Conservation (phyloP, 2,329 filamentous ascomycete species). For the Fusarium sp. region DNA sequence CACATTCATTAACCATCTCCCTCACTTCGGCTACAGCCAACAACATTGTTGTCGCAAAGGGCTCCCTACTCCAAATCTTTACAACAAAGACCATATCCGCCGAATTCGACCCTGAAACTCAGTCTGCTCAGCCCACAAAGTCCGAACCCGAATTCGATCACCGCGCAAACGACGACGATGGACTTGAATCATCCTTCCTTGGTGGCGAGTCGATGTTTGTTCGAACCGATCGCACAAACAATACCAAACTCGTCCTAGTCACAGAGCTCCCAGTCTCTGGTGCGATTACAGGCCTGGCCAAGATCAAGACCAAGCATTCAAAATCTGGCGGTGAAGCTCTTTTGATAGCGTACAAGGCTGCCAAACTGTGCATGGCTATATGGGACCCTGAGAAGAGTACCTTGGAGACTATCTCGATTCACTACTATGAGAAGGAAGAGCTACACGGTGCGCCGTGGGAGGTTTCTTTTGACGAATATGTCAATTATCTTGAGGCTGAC, state of each 20-base stretch:
- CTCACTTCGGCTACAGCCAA: slow-evolving; percentile 80
- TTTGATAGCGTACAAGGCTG: slow-evolving; percentile 87
- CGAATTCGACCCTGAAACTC: slow-evolving; percentile 67
- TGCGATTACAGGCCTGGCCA: slow-evolving; percentile 84
- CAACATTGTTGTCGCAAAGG: slow-evolving; percentile 92
- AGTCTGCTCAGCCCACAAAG: slow-evolving; percentile 54
- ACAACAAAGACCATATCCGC: slow-evolving; percentile 75
- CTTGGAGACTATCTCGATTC: slow-evolving; percentile 91
- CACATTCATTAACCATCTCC: slow-evolving; percentile 83
- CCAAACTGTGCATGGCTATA: slow-evolving; percentile 91
- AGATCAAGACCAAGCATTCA: slow-evolving; percentile 78
- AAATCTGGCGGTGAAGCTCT: slow-evolving; percentile 87
- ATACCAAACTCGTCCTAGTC: slow-evolving; percentile 84
- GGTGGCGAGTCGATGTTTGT: slow-evolving; percentile 72
- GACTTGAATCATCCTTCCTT: slow-evolving; percentile 75
- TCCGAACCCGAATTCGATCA: slow-evolving; percentile 63
- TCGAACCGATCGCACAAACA: slow-evolving; percentile 72
- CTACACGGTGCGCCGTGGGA: slow-evolving; percentile 86
- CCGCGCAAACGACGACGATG: slow-evolving; percentile 70
- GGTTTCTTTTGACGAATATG: slow-evolving; percentile 77
- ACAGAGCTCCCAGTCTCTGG: slow-evolving; percentile 87
- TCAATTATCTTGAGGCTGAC: slow-evolving; percentile 87
- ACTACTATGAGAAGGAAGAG: slow-evolving; percentile 98
- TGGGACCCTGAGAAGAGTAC: slow-evolving; percentile 87
- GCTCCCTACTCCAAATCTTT: slow-evolving; percentile 93